Evolutionary conservation across 164 flowering plant species (phyloP).

Genomic region (Cinnamomum micranthum): DNA sequence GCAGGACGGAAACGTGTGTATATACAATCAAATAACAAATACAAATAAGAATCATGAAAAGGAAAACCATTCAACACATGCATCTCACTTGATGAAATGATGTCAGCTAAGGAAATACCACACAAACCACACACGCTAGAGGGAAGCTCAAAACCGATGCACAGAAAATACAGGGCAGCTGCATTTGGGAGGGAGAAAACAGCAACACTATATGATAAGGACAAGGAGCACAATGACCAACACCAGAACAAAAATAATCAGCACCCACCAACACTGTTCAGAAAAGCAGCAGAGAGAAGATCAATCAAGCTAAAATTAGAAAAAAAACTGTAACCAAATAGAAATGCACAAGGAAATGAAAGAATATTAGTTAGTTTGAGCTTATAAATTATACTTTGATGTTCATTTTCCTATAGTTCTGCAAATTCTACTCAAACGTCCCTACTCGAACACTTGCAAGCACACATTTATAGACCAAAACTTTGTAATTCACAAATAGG

Average conservation of each 20-base stretch:
- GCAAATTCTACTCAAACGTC: too few relatives aligned
- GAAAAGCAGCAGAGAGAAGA: neutral
- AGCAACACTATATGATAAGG: neutral
- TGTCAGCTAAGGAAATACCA: neutral
- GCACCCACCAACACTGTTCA: conserved; percentile 16
- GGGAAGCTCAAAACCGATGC: neutral
- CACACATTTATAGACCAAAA: too few relatives aligned
- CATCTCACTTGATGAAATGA: neutral
- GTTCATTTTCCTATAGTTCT: too few relatives aligned
- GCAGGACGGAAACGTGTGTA: neutral
- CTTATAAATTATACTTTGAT: too few relatives aligned
- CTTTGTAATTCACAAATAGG: too few relatives aligned
- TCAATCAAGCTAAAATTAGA: neutral
- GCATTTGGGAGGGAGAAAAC: neutral
- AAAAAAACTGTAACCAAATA: too few relatives aligned
- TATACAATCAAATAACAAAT: neutral
- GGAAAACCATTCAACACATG: neutral
- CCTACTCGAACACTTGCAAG: too few relatives aligned
- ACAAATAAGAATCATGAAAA: too few relatives aligned
- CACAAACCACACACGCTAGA: neutral
- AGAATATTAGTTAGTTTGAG: neutral
- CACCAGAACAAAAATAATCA: conserved; percentile 4
- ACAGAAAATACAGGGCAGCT: neutral
- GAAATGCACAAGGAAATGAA: neutral
- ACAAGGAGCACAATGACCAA: conserved; percentile 10